A percentile compares a stretch with the other conserved stretches of the same genome.
These are phyloP conservation scores for Avena sativa DNA, from an alignment of 176 grass and related monocot species.

Conservation along the genomic window DNA sequence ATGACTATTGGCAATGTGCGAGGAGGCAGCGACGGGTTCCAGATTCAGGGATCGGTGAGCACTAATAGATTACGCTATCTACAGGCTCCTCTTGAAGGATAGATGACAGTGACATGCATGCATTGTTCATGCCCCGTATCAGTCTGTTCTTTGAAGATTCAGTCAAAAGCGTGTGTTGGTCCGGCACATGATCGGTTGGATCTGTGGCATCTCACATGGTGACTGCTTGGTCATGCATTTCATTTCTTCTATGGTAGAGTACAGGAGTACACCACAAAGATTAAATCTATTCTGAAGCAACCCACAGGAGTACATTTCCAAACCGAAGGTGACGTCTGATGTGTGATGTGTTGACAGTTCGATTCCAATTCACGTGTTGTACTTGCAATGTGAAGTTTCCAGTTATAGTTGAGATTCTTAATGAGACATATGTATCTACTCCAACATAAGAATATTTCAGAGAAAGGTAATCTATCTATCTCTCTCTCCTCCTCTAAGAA, in stretches of 20 bases:
- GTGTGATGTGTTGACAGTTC: neutral
- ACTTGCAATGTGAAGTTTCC: neutral
- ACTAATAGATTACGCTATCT: neutral
- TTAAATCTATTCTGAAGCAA: neutral
- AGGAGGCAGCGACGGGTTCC: neutral
- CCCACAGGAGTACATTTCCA: neutral
- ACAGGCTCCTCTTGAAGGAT: neutral
- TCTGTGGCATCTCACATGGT: neutral
- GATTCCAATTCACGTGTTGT: neutral
- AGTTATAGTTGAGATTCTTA: neutral
- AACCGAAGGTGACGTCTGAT: neutral
- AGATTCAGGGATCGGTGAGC: neutral
- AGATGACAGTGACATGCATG: neutral
- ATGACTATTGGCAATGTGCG: neutral
- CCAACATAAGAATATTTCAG: neutral
- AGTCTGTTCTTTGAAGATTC: neutral
- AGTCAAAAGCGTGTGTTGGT: neutral
- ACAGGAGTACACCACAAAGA: neutral
- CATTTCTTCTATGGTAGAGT: neutral
- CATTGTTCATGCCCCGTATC: neutral
- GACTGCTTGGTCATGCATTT: slow-evolving; percentile 10
- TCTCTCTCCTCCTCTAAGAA: neutral
- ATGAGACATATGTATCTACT: neutral
- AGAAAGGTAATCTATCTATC: neutral
- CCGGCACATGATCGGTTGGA: too few relatives aligned